These are phyloP conservation scores for Diaporthe batatas DNA, from an alignment of 2,329 filamentous ascomycete genomes.

Conservation along the genomic window DNA sequence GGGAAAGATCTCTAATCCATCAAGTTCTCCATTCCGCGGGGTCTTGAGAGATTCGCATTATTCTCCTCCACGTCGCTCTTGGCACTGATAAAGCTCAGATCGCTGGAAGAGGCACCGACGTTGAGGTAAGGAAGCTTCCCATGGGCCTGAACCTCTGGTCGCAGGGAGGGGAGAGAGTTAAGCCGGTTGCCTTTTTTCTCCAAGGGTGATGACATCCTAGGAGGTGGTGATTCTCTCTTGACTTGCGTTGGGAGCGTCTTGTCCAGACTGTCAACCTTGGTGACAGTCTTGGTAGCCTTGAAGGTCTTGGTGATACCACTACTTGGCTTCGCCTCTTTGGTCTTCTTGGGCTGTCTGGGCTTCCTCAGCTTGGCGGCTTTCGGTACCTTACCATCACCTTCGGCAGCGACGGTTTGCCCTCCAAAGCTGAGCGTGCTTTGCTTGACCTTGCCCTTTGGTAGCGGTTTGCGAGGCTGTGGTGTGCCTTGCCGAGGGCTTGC, in stretches of 20 bases:
- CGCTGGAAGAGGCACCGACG: constrained; percentile 38
- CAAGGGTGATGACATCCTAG: constrained; percentile 45
- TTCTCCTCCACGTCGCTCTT: constrained; percentile 42
- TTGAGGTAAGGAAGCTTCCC: constrained; percentile 37
- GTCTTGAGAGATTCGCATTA: constrained; percentile 54
- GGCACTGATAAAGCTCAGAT: constrained; percentile 42
- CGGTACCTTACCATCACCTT: constrained; percentile 48
- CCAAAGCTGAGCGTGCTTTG: constrained; percentile 66
- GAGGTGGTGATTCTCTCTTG: constrained; percentile 45
- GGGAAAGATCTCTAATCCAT: constrained; percentile 49
- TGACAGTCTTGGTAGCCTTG: constrained; percentile 58
- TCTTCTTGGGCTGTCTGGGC: constrained; percentile 52
- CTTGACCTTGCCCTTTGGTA: constrained; percentile 56
- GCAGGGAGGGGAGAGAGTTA: constrained; percentile 45
- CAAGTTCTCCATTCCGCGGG: constrained; percentile 56
- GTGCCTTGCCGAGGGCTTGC: constrained; percentile 66
- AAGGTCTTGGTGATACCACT: constrained; percentile 58
- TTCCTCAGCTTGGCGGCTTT: constrained; percentile 48
- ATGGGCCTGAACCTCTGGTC: constrained; percentile 46
- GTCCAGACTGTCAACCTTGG: constrained; percentile 43
- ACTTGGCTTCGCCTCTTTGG: constrained; percentile 54
- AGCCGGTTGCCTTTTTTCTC: constrained; percentile 41
- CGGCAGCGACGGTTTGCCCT: constrained; percentile 44
- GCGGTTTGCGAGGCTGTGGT: constrained; percentile 56
- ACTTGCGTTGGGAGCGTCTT: constrained; percentile 45